A percentile compares a stretch with the other conserved stretches of the same genome.
phyloP scores from a whole-genome alignment of 2,329 filamentous ascomycete species.

The Emergomyces pasteurianus region DNA sequence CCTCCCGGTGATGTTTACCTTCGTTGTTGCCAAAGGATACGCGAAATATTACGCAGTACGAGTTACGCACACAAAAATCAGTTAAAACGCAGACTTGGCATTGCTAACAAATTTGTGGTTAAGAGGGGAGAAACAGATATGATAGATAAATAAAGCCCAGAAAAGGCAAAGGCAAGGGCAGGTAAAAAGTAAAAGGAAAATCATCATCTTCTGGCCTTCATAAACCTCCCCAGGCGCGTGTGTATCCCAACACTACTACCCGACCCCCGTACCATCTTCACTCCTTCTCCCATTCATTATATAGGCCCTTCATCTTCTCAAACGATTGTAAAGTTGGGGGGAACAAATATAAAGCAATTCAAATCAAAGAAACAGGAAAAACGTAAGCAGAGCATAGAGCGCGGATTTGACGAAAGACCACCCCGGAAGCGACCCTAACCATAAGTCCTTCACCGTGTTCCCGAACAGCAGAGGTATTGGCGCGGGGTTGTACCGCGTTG shows the following conservation, averaged over 20 bases:
- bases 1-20: neutral
- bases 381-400: conserved; percentile 11
- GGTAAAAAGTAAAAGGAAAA: neutral
- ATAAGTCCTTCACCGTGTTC: conserved; percentile 31
- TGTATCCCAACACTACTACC: neutral
- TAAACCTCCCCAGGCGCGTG: conserved; percentile 1
- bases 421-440: conserved; percentile 38
- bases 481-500: conserved; percentile 13
- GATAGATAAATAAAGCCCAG: neutral
- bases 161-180: neutral
- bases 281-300: neutral
- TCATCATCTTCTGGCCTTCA: neutral
- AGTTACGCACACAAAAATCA: neutral
- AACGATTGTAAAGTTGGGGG: neutral
- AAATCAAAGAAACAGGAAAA: neutral
- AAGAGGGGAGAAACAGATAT: neutral
- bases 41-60: neutral
- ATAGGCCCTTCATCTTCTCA: neutral
- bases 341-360: neutral
- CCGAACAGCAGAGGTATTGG: conserved; percentile 9
- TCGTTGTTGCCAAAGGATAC: too few relatives aligned
- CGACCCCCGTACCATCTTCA: neutral
- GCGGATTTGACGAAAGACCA: conserved; percentile 31
- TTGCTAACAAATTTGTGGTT: neutral
- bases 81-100: neutral